These are phyloP conservation scores for Colletotrichum camelliae DNA, from an alignment of 2,329 filamentous ascomycete genomes.

Conservation along the genomic window DNA sequence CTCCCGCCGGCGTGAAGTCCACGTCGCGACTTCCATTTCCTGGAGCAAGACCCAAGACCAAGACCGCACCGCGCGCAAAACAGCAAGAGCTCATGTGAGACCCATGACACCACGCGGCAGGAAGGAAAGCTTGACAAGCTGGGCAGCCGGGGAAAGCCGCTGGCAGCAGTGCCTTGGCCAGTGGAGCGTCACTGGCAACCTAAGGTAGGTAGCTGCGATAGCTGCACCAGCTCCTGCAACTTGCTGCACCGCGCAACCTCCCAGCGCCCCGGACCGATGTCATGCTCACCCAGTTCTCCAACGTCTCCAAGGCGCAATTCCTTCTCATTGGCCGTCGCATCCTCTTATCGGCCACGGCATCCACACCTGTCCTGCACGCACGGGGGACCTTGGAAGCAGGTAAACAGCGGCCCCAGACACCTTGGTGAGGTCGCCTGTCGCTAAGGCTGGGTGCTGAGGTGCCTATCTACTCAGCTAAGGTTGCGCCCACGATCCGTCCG, in stretches of 20 bases:
- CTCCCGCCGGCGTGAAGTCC: background rate
- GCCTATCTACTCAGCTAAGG: background rate
- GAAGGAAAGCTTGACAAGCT: background rate
- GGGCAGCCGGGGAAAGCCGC: background rate
- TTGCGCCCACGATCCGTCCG: constrained; percentile 2
- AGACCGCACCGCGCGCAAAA: background rate
- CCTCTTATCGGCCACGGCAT: constrained; percentile 13
- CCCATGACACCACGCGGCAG: background rate
- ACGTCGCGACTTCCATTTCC: background rate
- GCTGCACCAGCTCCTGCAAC: background rate
- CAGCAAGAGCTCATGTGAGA: background rate
- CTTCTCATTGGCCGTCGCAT: constrained; percentile 3
- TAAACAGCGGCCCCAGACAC: background rate
- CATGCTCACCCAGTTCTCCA: background rate
- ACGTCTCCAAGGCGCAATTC: background rate
- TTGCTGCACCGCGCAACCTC: background rate
- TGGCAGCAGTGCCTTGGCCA: background rate
- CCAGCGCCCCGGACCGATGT: background rate
- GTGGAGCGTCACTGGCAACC: background rate
- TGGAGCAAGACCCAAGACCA: background rate
- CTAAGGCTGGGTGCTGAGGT: background rate
- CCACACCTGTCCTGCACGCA: constrained; percentile 2
- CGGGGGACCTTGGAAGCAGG: constrained; percentile 8
- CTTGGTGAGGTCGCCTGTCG: background rate
- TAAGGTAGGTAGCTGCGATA: background rate